Conservation (phyloP, 768 basidiomycete genomes). For the Lactifluus pinguis region DNA sequence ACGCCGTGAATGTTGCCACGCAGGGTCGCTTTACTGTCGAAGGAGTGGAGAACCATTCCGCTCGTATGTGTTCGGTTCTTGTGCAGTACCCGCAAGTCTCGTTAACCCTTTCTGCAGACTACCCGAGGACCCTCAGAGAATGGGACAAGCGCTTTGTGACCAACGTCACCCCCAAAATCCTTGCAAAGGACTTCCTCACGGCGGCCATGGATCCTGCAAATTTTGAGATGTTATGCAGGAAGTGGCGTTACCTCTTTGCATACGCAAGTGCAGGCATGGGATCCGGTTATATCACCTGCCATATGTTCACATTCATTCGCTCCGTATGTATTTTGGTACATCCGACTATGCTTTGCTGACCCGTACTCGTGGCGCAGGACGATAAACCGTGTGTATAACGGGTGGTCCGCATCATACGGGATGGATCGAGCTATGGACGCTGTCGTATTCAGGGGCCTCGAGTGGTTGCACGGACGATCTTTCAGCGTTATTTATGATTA, state of each 20-base stretch:
- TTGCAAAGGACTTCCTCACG: conserved; percentile 49
- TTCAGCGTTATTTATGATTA: too few relatives aligned
- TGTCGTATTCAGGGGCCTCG: too few relatives aligned
- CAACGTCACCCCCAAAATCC: conserved; percentile 46
- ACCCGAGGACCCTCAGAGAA: conserved; percentile 23
- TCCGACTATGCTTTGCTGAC: not conserved
- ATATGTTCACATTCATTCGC: conserved; percentile 66
- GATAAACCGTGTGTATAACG: not conserved
- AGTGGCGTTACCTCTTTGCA: conserved; percentile 73
- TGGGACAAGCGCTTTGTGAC: conserved; percentile 25
- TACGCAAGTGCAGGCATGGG: conserved; percentile 73
- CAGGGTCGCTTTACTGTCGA: conserved; percentile 76
- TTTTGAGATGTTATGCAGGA: conserved; percentile 60
- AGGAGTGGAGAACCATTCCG: conserved; percentile 75
- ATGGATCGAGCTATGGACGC: too few relatives aligned
- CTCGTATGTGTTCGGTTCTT: conserved; percentile 38
- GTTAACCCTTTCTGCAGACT: conserved; percentile 8
- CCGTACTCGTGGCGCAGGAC: not conserved
- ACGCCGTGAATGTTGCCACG: conserved; percentile 59
- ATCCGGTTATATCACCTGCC: conserved; percentile 66
- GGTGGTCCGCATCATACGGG: not conserved
- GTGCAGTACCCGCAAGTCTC: not conserved
- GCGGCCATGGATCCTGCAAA: conserved; percentile 40
- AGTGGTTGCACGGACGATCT: too few relatives aligned
- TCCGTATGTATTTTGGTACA: conserved; percentile 29